Base-by-base conservation (phyloP, 2,329 filamentous ascomycete genomes). In the Ceratocystis lukuohia region DNA sequence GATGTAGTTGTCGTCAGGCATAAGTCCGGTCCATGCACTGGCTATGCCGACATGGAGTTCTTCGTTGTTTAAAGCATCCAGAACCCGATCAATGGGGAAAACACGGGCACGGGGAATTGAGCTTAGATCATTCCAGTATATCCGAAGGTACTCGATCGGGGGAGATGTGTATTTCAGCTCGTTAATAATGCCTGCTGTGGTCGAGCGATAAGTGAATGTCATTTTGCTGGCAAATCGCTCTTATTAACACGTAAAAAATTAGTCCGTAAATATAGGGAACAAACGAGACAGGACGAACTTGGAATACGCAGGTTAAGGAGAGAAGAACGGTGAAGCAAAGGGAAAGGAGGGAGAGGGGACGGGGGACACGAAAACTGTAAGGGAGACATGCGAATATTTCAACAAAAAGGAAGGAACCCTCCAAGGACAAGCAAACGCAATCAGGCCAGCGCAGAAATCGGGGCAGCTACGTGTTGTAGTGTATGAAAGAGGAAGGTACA, bases 81-180 rank as follows among this genome's bases (percentile, higher is more conserved):
- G 72, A 28, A 86, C 82, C 50, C 81, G 80, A 0, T 78, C 76
- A 56, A 88, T 80, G 0, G 89, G 88, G 1, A 94, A 75, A 69
- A 90, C 82, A 2, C 88, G 82, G 69, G 84, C 80, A 17, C 88
- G 82, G 0, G 85, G 74, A 1, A 82, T 87, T 1, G 84, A 84
- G n/a, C 88, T 90, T 74, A 88, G 87, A 74, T 95, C 90, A 28
- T 88, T 77, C 84, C 88, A 95, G 74, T 88, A 87, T 12, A 93
- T 77, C 69, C 89, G 85, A 20, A 95, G 75, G 71, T 86, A 92
- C 68, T 86, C 53, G 41, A 68, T 44, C 3, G 46, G 37, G 48
- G 20, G 4, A 10, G 48, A 25, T 2, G 10, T 15, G 17, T 41
- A 5, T 12, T 46, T 28, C 12, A 50, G 62, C 4, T 6, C 17